Base-by-base conservation (phyloP, 495 filamentous ascomycete species). In the Tuber brumale region DNA sequence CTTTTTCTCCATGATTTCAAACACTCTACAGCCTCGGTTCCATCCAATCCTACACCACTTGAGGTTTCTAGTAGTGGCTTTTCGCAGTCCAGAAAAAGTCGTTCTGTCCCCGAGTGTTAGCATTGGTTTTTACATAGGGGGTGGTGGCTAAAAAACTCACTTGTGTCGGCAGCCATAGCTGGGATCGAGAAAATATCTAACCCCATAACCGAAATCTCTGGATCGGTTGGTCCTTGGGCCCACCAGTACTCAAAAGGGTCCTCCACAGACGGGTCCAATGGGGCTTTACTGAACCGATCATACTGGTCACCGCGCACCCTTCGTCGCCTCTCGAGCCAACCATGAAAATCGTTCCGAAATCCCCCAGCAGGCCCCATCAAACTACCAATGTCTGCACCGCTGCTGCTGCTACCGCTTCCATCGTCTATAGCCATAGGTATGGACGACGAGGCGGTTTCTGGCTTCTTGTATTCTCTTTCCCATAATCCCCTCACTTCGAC, bases 381-480 rank as follows among this genome's bases (percentile, higher is more conserved):
- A 66, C 57, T 16, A 14, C 31, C 14, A 35, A 18, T 35, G 14
- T 35, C 27, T 5, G 27, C 57, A 2, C 57, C 18, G 14, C 57
- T 35, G 14, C 57, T 35, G 51, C 51, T 61, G 57, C 14, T 35
- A 27, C 57, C 16, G 4, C 57, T 66, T 66, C 27, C 57, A 27
- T 35, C 57, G 57, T 66, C 57, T 35, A 66, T 66, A 66, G 27
- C 57, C 27, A 66, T 66, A 35, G 57, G 57, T 14, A 35, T 66
- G 1, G 57, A 27, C 1, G 57, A 18, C 12, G 57, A 66, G 16
- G 27, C 27, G 57, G 14, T 35, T 66, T 66, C 57, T 3, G 57
- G 57, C 14, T 66, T 66, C 57, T 66, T 66, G 57, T 66, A 66
- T 35, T 66, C 57, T 14, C 57, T 66, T 66, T 66, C 57, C 57